Evolutionary conservation across 176 grass and related monocot species (phyloP), one percentile per base, ranked within the genome.

Genomic region (Leersia perrieri): DNA sequence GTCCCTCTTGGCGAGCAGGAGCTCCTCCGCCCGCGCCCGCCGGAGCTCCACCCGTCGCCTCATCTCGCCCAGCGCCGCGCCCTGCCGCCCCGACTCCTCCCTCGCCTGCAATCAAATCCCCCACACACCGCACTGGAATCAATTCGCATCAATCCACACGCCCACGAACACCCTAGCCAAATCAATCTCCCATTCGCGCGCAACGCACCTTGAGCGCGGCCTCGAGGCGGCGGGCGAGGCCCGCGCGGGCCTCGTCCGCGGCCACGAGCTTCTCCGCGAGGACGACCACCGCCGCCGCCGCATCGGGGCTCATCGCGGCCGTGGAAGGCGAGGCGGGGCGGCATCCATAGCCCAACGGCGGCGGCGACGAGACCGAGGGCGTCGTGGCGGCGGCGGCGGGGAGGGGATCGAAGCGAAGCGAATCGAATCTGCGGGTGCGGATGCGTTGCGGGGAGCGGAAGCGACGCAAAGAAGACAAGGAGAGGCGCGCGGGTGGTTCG

Each of bases 11-110:
- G 73, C 35, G 58, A 73, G 26, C 30, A 51, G 6, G 28, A 57
- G 60, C 47, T 35, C 83, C 47, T 82, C 79, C 47, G 28, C 31
- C 36, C 79, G 73, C 83, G 44, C 20, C n/a, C 60, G 78, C 0
- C 44, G 83, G 36, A 49, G 83, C 36, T 78, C 88, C 18, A 86
- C 9, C 79, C 67, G 15, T 35, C 49, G 60, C 73, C 68, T 10
- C 78, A 74, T 1, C 79, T 86, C 88, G 38, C 68, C 88, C 73
- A 86, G 79, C 61, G 36, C 88, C 67, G 75, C 83, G 61, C 20
- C 73, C 88, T 90, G 88, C 31, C 83, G 78, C 45, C 73, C 3
- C 7, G 66, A 72, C 26, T 74, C 79, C 47, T 31, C 39, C 83
- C 88, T 82, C 60, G 18, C 71, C 88, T 89, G 58, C 66, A 33